phyloP scores from a whole-genome alignment of 176 grass and related monocot species.

The Tillandsia leiboldiana region DNA sequence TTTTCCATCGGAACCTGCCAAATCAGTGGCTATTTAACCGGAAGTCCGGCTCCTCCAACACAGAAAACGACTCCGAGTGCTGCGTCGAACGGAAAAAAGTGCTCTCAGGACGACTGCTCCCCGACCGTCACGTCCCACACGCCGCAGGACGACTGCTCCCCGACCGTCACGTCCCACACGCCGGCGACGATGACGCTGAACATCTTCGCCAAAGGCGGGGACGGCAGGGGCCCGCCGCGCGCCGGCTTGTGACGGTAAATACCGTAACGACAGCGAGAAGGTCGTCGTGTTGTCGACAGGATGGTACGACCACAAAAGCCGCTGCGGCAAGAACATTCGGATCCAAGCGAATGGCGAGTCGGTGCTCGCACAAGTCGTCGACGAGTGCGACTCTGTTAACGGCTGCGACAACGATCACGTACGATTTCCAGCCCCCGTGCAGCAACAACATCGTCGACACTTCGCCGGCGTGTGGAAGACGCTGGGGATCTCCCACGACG shows the following conservation, averaged over 20 bases:
- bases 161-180: constrained; percentile 26
- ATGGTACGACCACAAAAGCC: constrained; percentile 26
- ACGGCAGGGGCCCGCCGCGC: constrained; percentile 35
- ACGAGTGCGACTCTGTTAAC: constrained; percentile 56
- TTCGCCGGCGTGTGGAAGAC: no score
- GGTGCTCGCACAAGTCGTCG: constrained; percentile 40
- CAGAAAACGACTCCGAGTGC: constrained; percentile 31
- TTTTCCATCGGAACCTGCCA: constrained; percentile 10
- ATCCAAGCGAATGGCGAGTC: constrained; percentile 27
- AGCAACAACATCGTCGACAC: no score
- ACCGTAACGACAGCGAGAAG: constrained; percentile 30
- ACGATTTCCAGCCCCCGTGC: no score
- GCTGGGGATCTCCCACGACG: no score
- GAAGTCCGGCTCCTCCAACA: constrained; percentile 36
- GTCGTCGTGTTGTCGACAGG: constrained; percentile 42
- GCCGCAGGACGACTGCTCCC: no score
- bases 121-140: no score
- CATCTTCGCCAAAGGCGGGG: constrained; percentile 49
- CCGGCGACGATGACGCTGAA: constrained; percentile 34
- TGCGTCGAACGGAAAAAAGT: constrained; percentile 43
- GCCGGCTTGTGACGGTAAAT: constrained; percentile 38
- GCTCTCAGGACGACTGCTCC: constrained; percentile 47
- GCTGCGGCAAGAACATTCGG: constrained; percentile 31
- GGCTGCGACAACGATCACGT: constrained; percentile 37
- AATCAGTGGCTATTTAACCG: constrained; percentile 33